Percentiles rank a stretch among this genome's conserved stretches.
phyloP scores from a whole-genome alignment of 371 early-diverging fungal genomes.

The Nematocida sp. region DNA sequence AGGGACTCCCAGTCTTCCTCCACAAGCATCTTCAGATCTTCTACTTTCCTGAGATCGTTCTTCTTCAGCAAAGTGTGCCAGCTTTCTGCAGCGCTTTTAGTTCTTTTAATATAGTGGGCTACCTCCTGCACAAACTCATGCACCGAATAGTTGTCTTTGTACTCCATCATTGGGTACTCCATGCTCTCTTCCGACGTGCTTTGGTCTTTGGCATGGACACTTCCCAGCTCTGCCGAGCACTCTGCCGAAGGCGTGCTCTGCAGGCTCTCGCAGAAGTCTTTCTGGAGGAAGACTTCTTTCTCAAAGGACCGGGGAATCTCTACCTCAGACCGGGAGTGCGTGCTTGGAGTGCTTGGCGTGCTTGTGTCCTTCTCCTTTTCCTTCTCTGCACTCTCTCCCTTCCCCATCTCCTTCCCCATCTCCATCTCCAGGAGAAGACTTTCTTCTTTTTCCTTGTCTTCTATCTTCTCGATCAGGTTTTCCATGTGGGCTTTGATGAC shows the following conservation, averaged over 20 bases:
- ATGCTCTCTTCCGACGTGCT: slow-evolving; percentile 34
- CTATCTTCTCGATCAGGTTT: slow-evolving; percentile 37
- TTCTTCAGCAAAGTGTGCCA: slow-evolving; percentile 69
- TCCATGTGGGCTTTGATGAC: slow-evolving; percentile 51
- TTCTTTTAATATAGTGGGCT: slow-evolving; percentile 52
- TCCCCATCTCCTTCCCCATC: background rate
- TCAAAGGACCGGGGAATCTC: too few species aligned
- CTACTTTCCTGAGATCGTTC: slow-evolving; percentile 74
- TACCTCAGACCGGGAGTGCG: background rate
- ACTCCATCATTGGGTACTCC: slow-evolving; percentile 47
- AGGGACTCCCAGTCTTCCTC: slow-evolving; percentile 64
- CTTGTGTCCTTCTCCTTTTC: background rate
- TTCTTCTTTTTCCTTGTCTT: background rate
- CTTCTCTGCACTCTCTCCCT: background rate
- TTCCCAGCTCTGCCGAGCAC: background rate
- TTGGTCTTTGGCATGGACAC: background rate
- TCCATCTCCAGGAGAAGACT: too few species aligned
- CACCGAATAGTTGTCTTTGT: slow-evolving; percentile 51
- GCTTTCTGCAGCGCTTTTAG: slow-evolving; percentile 55
- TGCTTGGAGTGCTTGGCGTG: background rate
- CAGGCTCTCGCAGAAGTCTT: background rate
- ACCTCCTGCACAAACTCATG: slow-evolving; percentile 61
- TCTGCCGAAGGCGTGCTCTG: slow-evolving; percentile 1
- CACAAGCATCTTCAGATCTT: slow-evolving; percentile 68
- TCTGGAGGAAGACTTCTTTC: background rate